A percentile compares a stretch with the other conserved stretches of the same genome.
Evolutionary conservation across 2,329 filamentous ascomycete genomes (phyloP).

Genomic region (Onygena corvina): DNA sequence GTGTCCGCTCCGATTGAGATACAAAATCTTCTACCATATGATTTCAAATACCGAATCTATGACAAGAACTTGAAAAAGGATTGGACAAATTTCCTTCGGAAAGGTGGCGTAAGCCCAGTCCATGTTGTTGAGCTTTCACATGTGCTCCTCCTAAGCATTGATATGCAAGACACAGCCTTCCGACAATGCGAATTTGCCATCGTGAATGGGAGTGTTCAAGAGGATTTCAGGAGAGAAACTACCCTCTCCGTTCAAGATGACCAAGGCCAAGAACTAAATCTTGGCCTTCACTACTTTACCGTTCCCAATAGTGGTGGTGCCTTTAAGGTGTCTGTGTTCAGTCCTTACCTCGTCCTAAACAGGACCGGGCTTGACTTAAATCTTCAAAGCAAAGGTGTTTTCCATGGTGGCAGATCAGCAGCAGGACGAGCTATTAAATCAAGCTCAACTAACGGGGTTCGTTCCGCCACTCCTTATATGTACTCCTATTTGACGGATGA

Average conservation of each 20-base stretch:
- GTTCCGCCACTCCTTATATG: conserved; percentile 84
- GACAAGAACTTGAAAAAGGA: conserved; percentile 98
- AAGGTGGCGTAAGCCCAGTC: conserved; percentile 91
- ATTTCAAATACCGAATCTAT: conserved; percentile 98
- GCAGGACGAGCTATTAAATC: conserved; percentile 64
- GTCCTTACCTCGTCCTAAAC: conserved; percentile 88
- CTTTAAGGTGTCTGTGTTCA: conserved; percentile 91
- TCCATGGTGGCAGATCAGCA: conserved; percentile 68
- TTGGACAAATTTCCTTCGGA: conserved; percentile 95
- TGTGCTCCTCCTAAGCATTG: conserved; percentile 78
- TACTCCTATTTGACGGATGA: conserved; percentile 87
- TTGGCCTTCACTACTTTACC: conserved; percentile 81
- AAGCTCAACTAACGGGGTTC: conserved; percentile 41
- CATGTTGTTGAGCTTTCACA: conserved; percentile 95
- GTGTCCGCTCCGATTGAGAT: conserved; percentile 86
- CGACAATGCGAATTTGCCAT: conserved; percentile 94
- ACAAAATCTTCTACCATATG: conserved; percentile 87
- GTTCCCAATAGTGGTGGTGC: conserved; percentile 87
- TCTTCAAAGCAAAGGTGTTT: conserved; percentile 76
- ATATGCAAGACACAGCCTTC: conserved; percentile 93
- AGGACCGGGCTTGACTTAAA: conserved; percentile 84
- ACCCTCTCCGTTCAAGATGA: conserved; percentile 72
- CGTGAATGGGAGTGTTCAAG: conserved; percentile 77
- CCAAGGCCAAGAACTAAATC: conserved; percentile 62
- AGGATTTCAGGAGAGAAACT: conserved; percentile 78